Evolutionary conservation across 306 rosid genomes (phyloP).

Genomic region (Cucurbita ficifolia): DNA sequence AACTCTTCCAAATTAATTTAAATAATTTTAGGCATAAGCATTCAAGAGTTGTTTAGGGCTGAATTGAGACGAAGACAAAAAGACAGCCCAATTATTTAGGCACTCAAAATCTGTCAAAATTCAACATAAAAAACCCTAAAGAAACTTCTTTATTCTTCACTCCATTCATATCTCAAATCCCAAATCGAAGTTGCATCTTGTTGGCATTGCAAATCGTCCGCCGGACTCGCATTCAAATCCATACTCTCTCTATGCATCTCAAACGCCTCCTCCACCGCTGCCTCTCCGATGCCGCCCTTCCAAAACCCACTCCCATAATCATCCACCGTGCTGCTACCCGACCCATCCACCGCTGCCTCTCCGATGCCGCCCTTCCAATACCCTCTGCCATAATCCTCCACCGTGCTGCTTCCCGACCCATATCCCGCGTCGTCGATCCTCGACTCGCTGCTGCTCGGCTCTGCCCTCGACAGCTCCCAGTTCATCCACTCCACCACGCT

Average conservation of each 20-base stretch:
- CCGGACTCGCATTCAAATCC: constrained; percentile 4
- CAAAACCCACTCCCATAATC: too few relatives aligned
- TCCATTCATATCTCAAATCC: constrained; percentile 29
- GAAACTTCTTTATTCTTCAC: neutral
- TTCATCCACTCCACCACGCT: constrained; percentile 33
- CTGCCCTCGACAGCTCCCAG: constrained; percentile 19
- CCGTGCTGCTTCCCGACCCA: neutral
- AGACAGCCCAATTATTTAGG: too few relatives aligned
- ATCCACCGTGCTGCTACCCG: too few relatives aligned
- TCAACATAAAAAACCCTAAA: too few relatives aligned
- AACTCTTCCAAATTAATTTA: too few relatives aligned
- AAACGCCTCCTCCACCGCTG: constrained; percentile 7
- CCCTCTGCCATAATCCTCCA: constrained; percentile 13
- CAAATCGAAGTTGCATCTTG: constrained; percentile 35
- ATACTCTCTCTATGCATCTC: neutral
- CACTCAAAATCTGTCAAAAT: too few relatives aligned
- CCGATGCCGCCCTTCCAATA: constrained; percentile 12
- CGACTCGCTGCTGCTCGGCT: neutral
- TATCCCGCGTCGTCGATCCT: neutral
- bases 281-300: too few relatives aligned
- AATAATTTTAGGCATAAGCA: too few relatives aligned
- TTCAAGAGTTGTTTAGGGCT: too few relatives aligned
- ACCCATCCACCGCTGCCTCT: neutral
- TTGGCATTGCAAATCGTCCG: neutral
- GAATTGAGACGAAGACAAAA: too few relatives aligned